These are phyloP conservation scores for Jaminaea rosea DNA, from an alignment of 1,284 basidiomycete species.

Conservation along the genomic window DNA sequence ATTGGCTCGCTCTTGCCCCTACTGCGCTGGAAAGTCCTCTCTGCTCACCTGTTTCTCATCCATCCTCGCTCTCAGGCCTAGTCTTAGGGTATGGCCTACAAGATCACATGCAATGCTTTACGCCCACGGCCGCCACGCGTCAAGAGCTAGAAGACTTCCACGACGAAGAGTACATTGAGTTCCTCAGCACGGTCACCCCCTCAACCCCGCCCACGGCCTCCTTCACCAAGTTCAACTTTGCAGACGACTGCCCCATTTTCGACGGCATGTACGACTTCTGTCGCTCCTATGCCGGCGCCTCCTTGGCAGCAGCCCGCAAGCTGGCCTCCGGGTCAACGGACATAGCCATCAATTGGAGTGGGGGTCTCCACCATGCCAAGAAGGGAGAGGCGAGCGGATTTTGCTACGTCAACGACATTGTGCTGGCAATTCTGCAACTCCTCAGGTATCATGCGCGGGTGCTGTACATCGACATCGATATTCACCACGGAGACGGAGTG, in stretches of 20 bases:
- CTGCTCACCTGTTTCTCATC: too few species aligned
- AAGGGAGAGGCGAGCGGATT: slow-evolving; percentile 92
- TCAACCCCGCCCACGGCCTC: slow-evolving; percentile 33
- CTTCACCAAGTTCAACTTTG: slow-evolving; percentile 46
- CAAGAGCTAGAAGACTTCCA: slow-evolving; percentile 86
- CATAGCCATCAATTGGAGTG: slow-evolving; percentile 96
- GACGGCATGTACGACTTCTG: slow-evolving; percentile 48
- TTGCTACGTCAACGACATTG: slow-evolving; percentile 84
- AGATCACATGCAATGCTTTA: slow-evolving; percentile 88
- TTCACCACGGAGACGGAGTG: slow-evolving; percentile 95
- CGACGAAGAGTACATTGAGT: slow-evolving; percentile 86
- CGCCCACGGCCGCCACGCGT: slow-evolving; percentile 76
- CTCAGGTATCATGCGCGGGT: slow-evolving; percentile 62
- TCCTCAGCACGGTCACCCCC: slow-evolving; percentile 59
- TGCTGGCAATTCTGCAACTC: slow-evolving; percentile 43
- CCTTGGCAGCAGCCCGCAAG: slow-evolving; percentile 61
- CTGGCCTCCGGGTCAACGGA: slow-evolving; percentile 64
- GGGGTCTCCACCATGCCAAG: slow-evolving; percentile 94
- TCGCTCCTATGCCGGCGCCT: slow-evolving; percentile 50
- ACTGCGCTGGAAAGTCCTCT: too few species aligned
- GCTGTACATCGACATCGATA: slow-evolving; percentile 94
- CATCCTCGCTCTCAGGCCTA: too few species aligned
- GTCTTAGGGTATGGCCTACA: slow-evolving; percentile 94
- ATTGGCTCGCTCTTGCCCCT: too few species aligned
- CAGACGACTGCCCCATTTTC: slow-evolving; percentile 46